phyloP scores from a whole-genome alignment of 805 yeast genomes.

The Candida schatavii region DNA sequence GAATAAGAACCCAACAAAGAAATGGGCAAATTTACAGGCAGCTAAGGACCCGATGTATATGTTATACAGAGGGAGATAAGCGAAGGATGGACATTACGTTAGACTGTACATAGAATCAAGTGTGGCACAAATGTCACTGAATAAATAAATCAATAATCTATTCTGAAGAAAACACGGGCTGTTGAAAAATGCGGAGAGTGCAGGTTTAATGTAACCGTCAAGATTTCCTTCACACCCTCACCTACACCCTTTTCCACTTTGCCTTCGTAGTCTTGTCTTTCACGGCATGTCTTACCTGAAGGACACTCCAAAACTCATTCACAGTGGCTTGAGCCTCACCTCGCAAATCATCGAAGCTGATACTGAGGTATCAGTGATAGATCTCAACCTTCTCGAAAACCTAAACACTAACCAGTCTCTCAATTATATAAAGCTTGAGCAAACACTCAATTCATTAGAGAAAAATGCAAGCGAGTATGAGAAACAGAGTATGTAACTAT shows the following conservation, averaged over 20 bases:
- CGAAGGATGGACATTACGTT: too few species aligned
- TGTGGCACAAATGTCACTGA: background rate
- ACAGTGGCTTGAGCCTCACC: constrained; percentile 27
- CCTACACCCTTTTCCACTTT: too few species aligned
- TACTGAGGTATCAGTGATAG: constrained; percentile 39
- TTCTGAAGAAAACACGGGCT: too few species aligned
- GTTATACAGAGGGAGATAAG: constrained; percentile 61
- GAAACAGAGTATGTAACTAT: constrained; percentile 18
- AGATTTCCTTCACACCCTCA: too few species aligned
- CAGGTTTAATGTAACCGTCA: too few species aligned
- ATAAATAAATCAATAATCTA: background rate
- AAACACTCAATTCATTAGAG: constrained; percentile 42
- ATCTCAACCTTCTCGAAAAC: constrained; percentile 50
- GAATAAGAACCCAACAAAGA: constrained; percentile 61
- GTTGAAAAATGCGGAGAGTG: too few species aligned
- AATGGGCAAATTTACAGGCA: constrained; percentile 53
- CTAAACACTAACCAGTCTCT: constrained; percentile 58
- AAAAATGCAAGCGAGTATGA: constrained; percentile 32
- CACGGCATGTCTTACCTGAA: constrained; percentile 23
- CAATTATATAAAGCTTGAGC: constrained; percentile 45
- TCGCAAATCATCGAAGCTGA: constrained; percentile 37
- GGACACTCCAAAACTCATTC: constrained; percentile 26
- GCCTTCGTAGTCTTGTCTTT: too few species aligned
- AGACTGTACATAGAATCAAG: background rate
- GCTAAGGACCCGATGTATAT: constrained; percentile 51